Percentiles rank a stretch among this genome's conserved stretches.
These are phyloP conservation scores for Spongospora subterranea DNA, from an alignment of 208 protist species.

Conservation along the genomic window DNA sequence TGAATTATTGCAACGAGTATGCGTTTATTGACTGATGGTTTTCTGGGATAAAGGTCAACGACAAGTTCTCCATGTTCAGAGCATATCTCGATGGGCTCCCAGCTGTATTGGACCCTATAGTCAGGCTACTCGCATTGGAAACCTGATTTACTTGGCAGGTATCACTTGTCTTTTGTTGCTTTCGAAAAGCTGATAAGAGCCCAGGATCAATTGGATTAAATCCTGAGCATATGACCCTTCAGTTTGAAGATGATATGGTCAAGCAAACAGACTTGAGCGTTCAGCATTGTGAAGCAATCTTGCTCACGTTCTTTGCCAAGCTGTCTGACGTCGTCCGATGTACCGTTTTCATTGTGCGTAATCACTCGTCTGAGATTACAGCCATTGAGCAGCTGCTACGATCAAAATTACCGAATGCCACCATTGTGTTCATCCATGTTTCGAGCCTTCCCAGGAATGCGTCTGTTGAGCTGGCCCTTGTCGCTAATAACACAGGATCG, in stretches of 20 bases:
- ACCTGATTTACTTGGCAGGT: slow-evolving; percentile 21
- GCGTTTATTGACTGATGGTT: no score
- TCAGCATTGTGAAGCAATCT: neutral
- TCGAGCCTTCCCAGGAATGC: neutral
- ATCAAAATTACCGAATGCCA: neutral
- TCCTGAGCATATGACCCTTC: neutral
- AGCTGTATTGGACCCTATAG: slow-evolving; percentile 83
- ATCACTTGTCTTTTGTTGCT: no score
- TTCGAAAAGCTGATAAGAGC: no score
- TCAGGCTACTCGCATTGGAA: slow-evolving; percentile 73
- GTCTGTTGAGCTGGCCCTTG: neutral
- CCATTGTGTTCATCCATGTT: neutral
- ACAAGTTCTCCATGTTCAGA: slow-evolving; percentile 83
- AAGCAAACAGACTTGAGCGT: neutral
- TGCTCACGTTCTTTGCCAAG: neutral
- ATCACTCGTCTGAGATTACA: neutral
- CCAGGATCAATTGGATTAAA: neutral
- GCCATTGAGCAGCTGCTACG: neutral
- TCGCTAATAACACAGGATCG: neutral
- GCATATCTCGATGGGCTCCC: slow-evolving; percentile 86
- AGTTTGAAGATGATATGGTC: neutral
- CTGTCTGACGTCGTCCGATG: neutral
- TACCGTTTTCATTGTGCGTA: neutral
- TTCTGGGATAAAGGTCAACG: no score
- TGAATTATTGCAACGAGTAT: no score